Base-by-base conservation (phyloP, 441 rosid genomes). In the Adansonia grandidieri region DNA sequence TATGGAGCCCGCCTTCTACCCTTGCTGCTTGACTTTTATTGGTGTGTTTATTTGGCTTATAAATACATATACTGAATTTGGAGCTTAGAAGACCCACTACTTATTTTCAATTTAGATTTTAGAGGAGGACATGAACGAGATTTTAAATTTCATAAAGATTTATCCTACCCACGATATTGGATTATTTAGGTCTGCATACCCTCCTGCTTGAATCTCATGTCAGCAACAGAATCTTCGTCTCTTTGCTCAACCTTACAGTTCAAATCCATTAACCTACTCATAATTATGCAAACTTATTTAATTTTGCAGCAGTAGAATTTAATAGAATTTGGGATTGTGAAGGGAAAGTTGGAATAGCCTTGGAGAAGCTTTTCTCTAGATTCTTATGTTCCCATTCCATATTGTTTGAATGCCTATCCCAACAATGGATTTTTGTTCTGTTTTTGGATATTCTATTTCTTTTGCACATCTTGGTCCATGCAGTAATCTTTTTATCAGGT, bases 311-410 rank as follows among this genome's bases (percentile, higher is more conserved):
- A 1, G 42, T 48, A 44, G 48, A 63, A 24, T 19, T 40, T 45
- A 45, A n/a, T 68, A 68, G 17, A 45, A 45, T 45, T 67, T 68
- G 20, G 72, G 20, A 9, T 19, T 56, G 56, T 78, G 61, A 20
- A 19, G 28, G 28, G 44, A 5, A 13, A 51, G 63, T 40, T 72
- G 71, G 53, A 67, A 47, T 60, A 60, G 61, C 20, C 48, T 71
- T 4, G 58, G 50, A 67, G 51, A 14, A n/a, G 19, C 28, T 2
- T 44, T 53, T 56, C 4, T 77, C 17, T 22, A 9, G 45, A 17
- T 32, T 57, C 17, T 42, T 24, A 7, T 74, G 8, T 2, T 75
- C 14, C 28, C 50, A 28, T 44, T 73, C 45, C 45, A 8, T 53
- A 53, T 70, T 22, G 73, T 20, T 70, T 70, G 19, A 50, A 14